These are phyloP conservation scores for Phytophthora tubulina DNA, from an alignment of 352 stramenopile genomes.

Conservation along the genomic window DNA sequence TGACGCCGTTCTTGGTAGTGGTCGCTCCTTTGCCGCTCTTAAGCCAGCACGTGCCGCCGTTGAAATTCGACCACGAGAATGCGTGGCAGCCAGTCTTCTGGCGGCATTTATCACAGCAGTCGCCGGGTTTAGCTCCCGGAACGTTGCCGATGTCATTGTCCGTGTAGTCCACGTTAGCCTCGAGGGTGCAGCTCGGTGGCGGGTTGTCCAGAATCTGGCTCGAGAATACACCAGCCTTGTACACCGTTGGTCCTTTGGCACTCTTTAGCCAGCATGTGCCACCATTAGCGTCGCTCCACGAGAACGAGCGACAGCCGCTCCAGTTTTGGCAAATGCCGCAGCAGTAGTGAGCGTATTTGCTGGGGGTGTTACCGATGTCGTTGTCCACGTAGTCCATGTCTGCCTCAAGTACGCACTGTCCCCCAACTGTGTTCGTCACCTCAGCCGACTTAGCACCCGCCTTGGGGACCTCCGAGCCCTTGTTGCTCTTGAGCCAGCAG, in stretches of 20 bases:
- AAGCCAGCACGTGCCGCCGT: slow-evolving; percentile 39
- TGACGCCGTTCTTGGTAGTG: slow-evolving; percentile 28
- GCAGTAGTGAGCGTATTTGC: slow-evolving; percentile 23
- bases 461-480: slow-evolving; percentile 17
- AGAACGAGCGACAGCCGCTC: slow-evolving; percentile 44
- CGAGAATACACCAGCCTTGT: slow-evolving; percentile 36
- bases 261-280: slow-evolving; percentile 58
- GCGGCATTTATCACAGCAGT: slow-evolving; percentile 48
- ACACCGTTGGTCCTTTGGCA: slow-evolving; percentile 14
- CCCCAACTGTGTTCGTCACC: slow-evolving; percentile 23
- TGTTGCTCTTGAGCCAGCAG: slow-evolving; percentile 40
- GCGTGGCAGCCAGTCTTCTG: slow-evolving; percentile 26
- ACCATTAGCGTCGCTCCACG: slow-evolving; percentile 49
- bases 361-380: slow-evolving; percentile 40
- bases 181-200: slow-evolving; percentile 28
- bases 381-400: slow-evolving; percentile 47
- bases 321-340: slow-evolving; percentile 48
- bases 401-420: slow-evolving; percentile 30
- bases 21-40: slow-evolving; percentile 40
- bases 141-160: slow-evolving; percentile 45
- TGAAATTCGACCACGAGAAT: slow-evolving; percentile 41
- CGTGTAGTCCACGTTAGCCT: slow-evolving; percentile 39
- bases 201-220: slow-evolving; percentile 34
- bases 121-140: slow-evolving; percentile 4
- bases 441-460: slow-evolving; percentile 30